Evolutionary conservation across 2,329 filamentous ascomycete genomes (phyloP).

Genomic region (Clarireedia homoeocarpa): DNA sequence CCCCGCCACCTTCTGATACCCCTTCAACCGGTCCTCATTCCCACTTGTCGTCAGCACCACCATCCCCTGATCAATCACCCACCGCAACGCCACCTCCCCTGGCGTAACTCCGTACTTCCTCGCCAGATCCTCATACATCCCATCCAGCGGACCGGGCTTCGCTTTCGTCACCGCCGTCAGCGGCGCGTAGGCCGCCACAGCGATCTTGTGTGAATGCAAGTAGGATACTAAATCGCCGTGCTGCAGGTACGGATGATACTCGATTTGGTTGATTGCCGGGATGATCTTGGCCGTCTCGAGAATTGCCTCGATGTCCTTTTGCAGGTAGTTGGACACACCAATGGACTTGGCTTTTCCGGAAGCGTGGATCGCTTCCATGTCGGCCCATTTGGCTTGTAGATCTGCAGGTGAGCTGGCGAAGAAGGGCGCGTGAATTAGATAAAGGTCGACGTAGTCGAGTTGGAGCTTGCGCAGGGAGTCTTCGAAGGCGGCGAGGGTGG

Average conservation of each 20-base stretch:
- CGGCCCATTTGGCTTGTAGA: slow-evolving; percentile 52
- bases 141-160: slow-evolving; percentile 45
- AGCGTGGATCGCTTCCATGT: slow-evolving; percentile 57
- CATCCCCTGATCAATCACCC: slow-evolving; percentile 52
- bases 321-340: slow-evolving; percentile 69
- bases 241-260: slow-evolving; percentile 70
- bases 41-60: slow-evolving; percentile 52
- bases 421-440: slow-evolving; percentile 54
- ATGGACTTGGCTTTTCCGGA: slow-evolving; percentile 61
- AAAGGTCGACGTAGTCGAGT: slow-evolving; percentile 65
- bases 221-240: slow-evolving; percentile 52
- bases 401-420: slow-evolving; percentile 40
- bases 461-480: slow-evolving; percentile 53
- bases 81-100: slow-evolving; percentile 50
- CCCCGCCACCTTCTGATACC: slow-evolving; percentile 41
- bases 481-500: slow-evolving; percentile 42
- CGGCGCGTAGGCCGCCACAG: slow-evolving; percentile 47
- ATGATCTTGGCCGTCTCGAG: slow-evolving; percentile 50
- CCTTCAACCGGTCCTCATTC: slow-evolving; percentile 48
- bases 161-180: slow-evolving; percentile 44
- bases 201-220: slow-evolving; percentile 49
- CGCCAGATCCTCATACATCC: slow-evolving; percentile 42
- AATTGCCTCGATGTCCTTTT: slow-evolving; percentile 46
- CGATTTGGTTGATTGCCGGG: slow-evolving; percentile 73
- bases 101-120: slow-evolving; percentile 50